Evolutionary conservation across 1,284 basidiomycete genomes (phyloP).

Genomic region (Heterobasidion annosum): DNA sequence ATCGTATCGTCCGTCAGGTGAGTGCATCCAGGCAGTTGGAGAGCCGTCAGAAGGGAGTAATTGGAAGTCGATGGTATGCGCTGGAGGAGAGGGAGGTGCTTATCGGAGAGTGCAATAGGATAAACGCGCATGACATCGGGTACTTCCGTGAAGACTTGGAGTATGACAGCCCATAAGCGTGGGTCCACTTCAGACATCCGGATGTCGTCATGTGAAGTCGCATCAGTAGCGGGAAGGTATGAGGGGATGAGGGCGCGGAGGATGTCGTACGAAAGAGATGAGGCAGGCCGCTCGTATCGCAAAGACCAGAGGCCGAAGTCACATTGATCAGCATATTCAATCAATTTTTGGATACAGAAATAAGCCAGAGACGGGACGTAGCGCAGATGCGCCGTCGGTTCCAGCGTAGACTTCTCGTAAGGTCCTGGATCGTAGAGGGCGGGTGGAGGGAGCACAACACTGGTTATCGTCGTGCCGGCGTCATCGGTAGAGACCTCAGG

Average conservation of each 20-base stretch:
- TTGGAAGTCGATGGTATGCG: constrained; percentile 38
- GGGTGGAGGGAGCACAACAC: constrained; percentile 18
- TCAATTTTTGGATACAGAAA: constrained; percentile 23
- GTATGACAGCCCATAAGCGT: constrained; percentile 49
- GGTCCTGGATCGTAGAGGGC: constrained; percentile 13
- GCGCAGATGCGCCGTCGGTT: constrained; percentile 2
- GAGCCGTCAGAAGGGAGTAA: constrained; percentile 54
- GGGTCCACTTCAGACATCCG: constrained; percentile 32
- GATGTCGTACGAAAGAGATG: constrained; percentile 20
- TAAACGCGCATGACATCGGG: constrained; percentile 35
- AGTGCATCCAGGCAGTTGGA: constrained; percentile 43
- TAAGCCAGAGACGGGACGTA: constrained; percentile 30
- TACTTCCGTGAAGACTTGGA: constrained; percentile 47
- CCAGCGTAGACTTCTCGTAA: constrained; percentile 12
- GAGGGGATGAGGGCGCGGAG: constrained; percentile 27
- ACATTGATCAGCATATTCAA: no score
- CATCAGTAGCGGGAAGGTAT: constrained; percentile 15
- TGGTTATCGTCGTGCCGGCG: constrained; percentile 25
- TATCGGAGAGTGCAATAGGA: constrained; percentile 41
- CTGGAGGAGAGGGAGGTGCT: constrained; percentile 47
- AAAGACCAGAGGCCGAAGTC: constrained; percentile 6
- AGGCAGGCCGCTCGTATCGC: constrained; percentile 17
- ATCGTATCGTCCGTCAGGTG: constrained; percentile 50
- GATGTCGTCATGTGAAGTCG: constrained; percentile 6
- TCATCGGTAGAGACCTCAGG: constrained; percentile 21